Conservation (phyloP, 371 early-diverging fungal genomes). For the Blakeslea trispora region DNA sequence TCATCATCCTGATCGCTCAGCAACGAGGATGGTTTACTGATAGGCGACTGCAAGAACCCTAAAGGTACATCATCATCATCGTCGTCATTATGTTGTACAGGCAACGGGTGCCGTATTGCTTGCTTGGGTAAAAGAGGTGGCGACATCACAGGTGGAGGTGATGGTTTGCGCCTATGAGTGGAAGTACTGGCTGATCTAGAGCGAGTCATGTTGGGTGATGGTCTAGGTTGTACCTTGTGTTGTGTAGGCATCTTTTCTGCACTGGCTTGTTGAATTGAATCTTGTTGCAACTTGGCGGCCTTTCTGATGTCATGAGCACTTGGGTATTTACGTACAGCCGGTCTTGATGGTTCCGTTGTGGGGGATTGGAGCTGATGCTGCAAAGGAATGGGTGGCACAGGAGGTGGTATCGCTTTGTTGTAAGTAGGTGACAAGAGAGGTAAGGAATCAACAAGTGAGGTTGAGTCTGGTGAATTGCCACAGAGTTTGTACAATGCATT, state of each 20-base stretch:
- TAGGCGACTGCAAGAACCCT: constrained; percentile 24
- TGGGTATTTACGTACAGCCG: constrained; percentile 18
- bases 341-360: not conserved
- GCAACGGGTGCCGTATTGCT: not conserved
- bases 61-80: constrained; percentile 30
- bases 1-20: constrained; percentile 31
- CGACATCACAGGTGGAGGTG: not conserved
- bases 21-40: constrained; percentile 25
- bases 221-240: not conserved
- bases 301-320: constrained; percentile 24
- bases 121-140: not conserved
- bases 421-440: constrained; percentile 21
- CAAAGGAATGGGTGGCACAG: constrained; percentile 31
- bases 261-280: constrained; percentile 14
- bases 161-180: not conserved
- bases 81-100: not conserved
- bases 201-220: not conserved
- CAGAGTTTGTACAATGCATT: constrained; percentile 26
- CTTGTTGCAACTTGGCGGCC: constrained; percentile 23
- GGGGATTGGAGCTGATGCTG: constrained; percentile 14
- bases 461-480: constrained; percentile 9
- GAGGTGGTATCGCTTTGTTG: constrained; percentile 8
- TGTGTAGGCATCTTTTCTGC: constrained; percentile 3
- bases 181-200: not conserved
- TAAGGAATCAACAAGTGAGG: constrained; percentile 19